A percentile compares a stretch with the other conserved stretches of the same genome.
Evolutionary conservation across 2,329 filamentous ascomycete species (phyloP).

Genomic region (Pezicula carpinea): DNA sequence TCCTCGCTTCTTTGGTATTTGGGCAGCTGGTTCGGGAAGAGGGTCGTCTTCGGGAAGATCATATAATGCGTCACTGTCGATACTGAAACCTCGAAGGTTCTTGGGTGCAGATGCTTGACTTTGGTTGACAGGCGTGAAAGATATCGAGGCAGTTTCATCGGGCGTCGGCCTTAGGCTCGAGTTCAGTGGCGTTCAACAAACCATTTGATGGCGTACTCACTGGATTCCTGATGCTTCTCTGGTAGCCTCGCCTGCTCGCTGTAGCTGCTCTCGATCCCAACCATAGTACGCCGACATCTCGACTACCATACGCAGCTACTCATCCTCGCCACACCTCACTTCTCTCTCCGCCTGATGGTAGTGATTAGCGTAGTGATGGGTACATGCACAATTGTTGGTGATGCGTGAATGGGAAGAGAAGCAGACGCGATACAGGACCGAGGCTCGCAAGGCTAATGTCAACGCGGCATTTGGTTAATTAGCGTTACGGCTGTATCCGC

Average conservation of each 20-base stretch:
- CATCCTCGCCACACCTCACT: too few relatives aligned
- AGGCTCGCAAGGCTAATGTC: background rate
- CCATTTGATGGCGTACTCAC: too few relatives aligned
- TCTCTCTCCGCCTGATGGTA: too few relatives aligned
- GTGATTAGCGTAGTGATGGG: too few relatives aligned
- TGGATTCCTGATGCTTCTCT: background rate
- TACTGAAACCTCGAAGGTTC: constrained; percentile 7
- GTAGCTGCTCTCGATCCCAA: constrained; percentile 8
- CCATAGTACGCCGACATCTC: constrained; percentile 6
- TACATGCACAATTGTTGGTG: too few relatives aligned
- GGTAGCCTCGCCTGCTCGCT: background rate
- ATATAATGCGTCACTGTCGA: constrained; percentile 10
- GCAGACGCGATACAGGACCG: too few relatives aligned
- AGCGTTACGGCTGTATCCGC: background rate
- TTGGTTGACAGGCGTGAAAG: constrained; percentile 19
- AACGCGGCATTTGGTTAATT: background rate
- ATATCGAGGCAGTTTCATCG: background rate
- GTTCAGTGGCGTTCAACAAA: too few relatives aligned
- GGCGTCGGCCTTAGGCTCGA: too few relatives aligned
- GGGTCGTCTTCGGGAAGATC: constrained; percentile 10
- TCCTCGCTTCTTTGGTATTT: constrained; percentile 9
- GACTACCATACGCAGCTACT: background rate
- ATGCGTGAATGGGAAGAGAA: too few relatives aligned
- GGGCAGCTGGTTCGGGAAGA: background rate
- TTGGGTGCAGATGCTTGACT: constrained; percentile 3